Evolutionary conservation across 106 monocot genomes (phyloP), one percentile per base, ranked within the genome.

Genomic region (Acanthochlamys bracteata): DNA sequence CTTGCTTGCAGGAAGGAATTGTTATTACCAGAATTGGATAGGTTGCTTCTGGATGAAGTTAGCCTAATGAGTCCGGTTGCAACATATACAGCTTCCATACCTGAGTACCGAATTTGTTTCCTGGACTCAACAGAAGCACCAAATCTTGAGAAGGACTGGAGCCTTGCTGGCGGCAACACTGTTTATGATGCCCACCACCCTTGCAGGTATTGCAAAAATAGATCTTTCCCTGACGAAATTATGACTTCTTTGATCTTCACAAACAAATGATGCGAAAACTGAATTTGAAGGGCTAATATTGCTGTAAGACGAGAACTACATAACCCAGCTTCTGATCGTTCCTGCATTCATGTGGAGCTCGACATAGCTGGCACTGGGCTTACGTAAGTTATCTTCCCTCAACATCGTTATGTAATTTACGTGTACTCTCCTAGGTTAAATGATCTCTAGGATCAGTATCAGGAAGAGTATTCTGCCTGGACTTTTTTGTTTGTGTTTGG

Each of bases 301-400:
- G 88, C 79, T 73, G 91, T 91, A 26, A 69, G 74, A 41, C 68
- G 66, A 60, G 96, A 98, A 53, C 91, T 98, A 77, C 96, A 98
- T 70, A 79, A 70, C 23, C 75, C 88, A 58, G 80, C 76, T 65
- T 95, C 90, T 72, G 95, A 95, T 74, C 86, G 95, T 59, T 95
- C 95, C 3, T 95, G 90, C 74, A 88, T 80, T 59, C 96, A 98
- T 73, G 64, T 98, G 63, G 96, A 98, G 73, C 91, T 98, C 73
- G 88, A 91, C 68, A 91, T 98, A 64, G 67, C 80, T 74, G 71
- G 76, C 69, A 88, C 96, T 60, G 80, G 80, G 33, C 84, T 98
- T 59, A 57, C 20, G 91, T 91, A 85, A 77, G 90, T 70, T 54
- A 33, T 33, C 6, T 33, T 33, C 33, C 6, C 33, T 33, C 6